Evolutionary conservation across 495 filamentous ascomycete genomes (phyloP), one percentile per base, ranked within the genome.

Genomic region (Aspergillus mulundensis): DNA sequence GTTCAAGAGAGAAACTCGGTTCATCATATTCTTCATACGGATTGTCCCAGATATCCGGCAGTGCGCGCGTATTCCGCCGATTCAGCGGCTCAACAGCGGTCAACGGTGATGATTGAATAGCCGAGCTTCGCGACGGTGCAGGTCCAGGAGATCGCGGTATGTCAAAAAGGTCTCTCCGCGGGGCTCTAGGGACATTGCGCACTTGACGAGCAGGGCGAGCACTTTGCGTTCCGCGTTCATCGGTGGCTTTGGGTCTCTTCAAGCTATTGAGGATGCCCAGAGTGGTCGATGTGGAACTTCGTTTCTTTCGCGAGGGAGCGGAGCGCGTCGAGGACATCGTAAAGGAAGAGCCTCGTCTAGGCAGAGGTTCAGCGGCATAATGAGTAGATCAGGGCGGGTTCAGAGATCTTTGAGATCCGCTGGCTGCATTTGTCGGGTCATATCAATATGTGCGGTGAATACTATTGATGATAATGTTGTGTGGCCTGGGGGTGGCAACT

Each of bases 191-290:
- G 24, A 43, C 3, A 15, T 50, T 57, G 16, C 38, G 39, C 19
- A 43, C 1, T 2, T 28, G 56, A 40, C 42, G 48, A 5, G 19
- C 41, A 21, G 47, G 18, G 15, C 39, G 46, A 7, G 46, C 44
- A 24, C 46, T 50, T 28, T 50, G 39, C 7, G 46, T 23, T 32
- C 24, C 23, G 11, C 21, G 54, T 2, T 25, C 40, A 1, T 50
- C 54, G 3, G 16, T 34, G 19, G 18, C 19, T 18, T 4, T 43
- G 32, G 8, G 30, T 12, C 18, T 41, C 18, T 39, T 62, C 42
- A 65, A 43, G 23, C 34, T 54, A 24, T 68, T 68, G 28, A 68
- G 41, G 16, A 63, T 25, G 15, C 65, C 65, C 7, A 68, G 25
- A 0, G 60, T 23, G n/a, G 56, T 38, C 0, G 34, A 46, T 8